These are phyloP conservation scores for Jasminum sambac DNA, from an alignment of 257 asterid species.

Conservation along the genomic window DNA sequence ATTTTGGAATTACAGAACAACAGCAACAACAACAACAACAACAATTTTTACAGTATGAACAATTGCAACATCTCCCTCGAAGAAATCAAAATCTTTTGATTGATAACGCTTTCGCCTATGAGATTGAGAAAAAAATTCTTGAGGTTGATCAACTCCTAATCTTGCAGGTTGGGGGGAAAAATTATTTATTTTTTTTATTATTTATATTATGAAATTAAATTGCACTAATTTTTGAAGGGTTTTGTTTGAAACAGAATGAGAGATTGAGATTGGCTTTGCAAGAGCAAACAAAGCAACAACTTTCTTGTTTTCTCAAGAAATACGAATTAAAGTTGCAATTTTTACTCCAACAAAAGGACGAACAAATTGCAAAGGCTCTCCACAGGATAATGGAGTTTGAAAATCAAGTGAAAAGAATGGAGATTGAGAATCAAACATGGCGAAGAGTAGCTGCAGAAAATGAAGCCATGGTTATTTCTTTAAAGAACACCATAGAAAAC, in stretches of 20 bases:
- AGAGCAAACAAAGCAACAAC: constrained; percentile 52
- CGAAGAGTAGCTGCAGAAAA: constrained; percentile 51
- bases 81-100: neutral
- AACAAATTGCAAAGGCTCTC: constrained; percentile 44
- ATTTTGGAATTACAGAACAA: constrained; percentile 30
- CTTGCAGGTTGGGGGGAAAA: constrained; percentile 45
- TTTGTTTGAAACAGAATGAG: constrained; percentile 51
- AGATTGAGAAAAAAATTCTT: constrained; percentile 40
- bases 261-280: constrained; percentile 52
- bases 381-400: constrained; percentile 51
- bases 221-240: neutral
- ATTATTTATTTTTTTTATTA: neutral
- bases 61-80: constrained; percentile 26
- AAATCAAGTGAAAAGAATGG: constrained; percentile 35
- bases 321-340: constrained; percentile 47
- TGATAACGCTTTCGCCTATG: constrained; percentile 21
- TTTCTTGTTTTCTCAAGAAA: constrained; percentile 30
- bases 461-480: constrained; percentile 47
- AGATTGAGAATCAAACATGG: constrained; percentile 59
- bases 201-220: neutral
- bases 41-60: constrained; percentile 3
- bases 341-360: constrained; percentile 54
- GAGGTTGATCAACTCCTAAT: constrained; percentile 56
- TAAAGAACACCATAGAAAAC: constrained; percentile 50
- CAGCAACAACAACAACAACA: constrained; percentile 33